Evolutionary conservation across 495 filamentous ascomycete genomes (phyloP).

Genomic region (Neurospora sp.): DNA sequence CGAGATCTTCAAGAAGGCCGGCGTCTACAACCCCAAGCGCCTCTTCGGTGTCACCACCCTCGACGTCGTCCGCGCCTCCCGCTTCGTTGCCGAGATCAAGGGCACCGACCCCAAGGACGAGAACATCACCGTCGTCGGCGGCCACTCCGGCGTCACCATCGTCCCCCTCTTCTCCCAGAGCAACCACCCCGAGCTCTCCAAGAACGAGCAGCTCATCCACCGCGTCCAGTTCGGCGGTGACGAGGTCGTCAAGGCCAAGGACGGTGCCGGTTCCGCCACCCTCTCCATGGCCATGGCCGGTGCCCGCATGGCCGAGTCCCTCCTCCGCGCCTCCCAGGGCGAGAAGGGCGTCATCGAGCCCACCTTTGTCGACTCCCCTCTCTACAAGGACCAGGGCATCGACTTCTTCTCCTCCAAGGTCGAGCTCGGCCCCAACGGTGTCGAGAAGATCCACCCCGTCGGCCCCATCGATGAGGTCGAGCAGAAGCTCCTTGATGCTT

Average conservation of each 20-base stretch:
- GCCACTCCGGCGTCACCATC: constrained; percentile 96
- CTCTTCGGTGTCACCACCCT: constrained; percentile 99
- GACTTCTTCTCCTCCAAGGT: constrained; percentile 93
- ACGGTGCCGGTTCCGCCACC: constrained; percentile 93
- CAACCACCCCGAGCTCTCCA: constrained; percentile 68
- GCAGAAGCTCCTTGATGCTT: constrained; percentile 78
- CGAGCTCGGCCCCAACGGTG: constrained; percentile 92
- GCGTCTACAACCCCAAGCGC: constrained; percentile 96
- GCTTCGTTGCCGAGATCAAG: constrained; percentile 94
- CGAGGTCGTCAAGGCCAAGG: constrained; percentile 98
- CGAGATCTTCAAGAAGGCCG: constrained; percentile 87
- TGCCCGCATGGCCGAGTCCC: constrained; percentile 89
- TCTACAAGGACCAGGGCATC: constrained; percentile 94
- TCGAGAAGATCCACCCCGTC: constrained; percentile 80
- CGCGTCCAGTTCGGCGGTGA: constrained; percentile 99
- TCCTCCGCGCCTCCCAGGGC: constrained; percentile 86
- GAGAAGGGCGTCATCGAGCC: constrained; percentile 94
- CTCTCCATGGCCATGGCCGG: constrained; percentile 99
- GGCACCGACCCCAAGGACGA: constrained; percentile 78
- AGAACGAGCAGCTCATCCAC: constrained; percentile 69
- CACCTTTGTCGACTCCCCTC: constrained; percentile 89
- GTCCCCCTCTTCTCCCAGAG: constrained; percentile 95
- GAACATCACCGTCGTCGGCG: constrained; percentile 91
- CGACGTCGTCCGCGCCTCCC: constrained; percentile 92
- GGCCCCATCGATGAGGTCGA: constrained; percentile 75